Conservation (phyloP, 129 eudicot genomes). For the Lactuca sativa region DNA sequence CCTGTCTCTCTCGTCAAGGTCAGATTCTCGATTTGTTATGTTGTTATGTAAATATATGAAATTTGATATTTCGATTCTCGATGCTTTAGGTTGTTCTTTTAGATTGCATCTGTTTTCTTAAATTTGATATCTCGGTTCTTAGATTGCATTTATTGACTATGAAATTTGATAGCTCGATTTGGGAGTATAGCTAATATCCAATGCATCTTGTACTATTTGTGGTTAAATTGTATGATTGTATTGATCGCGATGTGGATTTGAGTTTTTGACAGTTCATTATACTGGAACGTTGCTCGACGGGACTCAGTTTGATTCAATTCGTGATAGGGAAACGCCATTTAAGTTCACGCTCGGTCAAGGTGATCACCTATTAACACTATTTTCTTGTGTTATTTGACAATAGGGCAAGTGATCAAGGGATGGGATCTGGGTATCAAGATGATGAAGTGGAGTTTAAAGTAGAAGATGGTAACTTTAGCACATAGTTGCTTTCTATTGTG, state of each 20-base stretch:
- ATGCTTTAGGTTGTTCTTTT: too few species aligned
- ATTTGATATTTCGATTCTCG: too few species aligned
- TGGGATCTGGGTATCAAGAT: constrained; percentile 97
- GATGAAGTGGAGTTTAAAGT: constrained; percentile 84
- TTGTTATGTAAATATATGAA: too few species aligned
- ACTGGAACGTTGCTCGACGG: constrained; percentile 96
- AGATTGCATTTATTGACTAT: too few species aligned
- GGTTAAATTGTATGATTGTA: not conserved
- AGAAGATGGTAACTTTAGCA: constrained; percentile 50
- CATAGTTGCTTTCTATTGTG: not conserved
- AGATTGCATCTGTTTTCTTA: too few species aligned
- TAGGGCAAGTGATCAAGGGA: constrained; percentile 98
- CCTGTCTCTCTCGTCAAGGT: too few species aligned
- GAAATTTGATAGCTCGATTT: too few species aligned
- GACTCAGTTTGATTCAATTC: constrained; percentile 87
- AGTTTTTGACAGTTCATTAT: constrained; percentile 65
- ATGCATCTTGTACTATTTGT: not conserved
- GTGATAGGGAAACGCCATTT: constrained; percentile 84
- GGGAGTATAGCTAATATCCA: too few species aligned
- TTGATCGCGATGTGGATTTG: constrained; percentile 3
- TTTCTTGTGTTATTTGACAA: not conserved
- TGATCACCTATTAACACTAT: constrained; percentile 3
- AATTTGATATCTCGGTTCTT: too few species aligned
- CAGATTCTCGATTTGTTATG: too few species aligned
- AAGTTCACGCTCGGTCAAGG: constrained; percentile 98